These are phyloP conservation scores for Sugiyamaella americana DNA, from an alignment of 805 yeast species.

Conservation along the genomic window DNA sequence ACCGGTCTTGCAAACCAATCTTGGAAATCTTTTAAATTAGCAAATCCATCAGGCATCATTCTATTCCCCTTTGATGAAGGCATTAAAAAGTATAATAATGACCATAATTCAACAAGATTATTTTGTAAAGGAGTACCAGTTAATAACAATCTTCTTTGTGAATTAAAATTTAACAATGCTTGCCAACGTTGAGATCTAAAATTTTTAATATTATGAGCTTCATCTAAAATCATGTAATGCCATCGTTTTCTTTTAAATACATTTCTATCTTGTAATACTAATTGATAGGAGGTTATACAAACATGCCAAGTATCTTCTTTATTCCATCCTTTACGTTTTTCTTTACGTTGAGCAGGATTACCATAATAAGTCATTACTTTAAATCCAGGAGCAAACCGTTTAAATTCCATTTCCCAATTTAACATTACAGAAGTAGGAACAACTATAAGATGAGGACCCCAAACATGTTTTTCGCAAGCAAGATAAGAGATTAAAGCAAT, in stretches of 20 bases:
- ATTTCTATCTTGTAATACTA: constrained; percentile 95
- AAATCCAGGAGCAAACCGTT: constrained; percentile 96
- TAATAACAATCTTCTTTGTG: constrained; percentile 75
- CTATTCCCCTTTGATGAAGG: constrained; percentile 64
- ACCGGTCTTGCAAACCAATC: constrained; percentile 99
- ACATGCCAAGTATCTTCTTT: constrained; percentile 93
- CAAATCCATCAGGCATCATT: constrained; percentile 88
- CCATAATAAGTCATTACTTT: constrained; percentile 95
- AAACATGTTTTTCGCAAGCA: constrained; percentile 86
- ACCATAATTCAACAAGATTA: constrained; percentile 93
- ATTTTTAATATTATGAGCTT: constrained; percentile 96
- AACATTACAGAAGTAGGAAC: constrained; percentile 97
- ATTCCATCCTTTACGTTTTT: constrained; percentile 96
- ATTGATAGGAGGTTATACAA: constrained; percentile 93
- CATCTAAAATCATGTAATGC: constrained; percentile 93
- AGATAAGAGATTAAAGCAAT: constrained; percentile 78
- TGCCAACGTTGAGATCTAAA: constrained; percentile 97
- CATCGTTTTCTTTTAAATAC: constrained; percentile 87
- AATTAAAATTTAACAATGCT: constrained; percentile 86
- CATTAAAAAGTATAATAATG: constrained; percentile 89
- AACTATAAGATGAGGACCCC: constrained; percentile 98
- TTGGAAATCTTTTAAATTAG: constrained; percentile 90
- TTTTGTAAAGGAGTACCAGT: constrained; percentile 98
- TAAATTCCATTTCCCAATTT: constrained; percentile 99
- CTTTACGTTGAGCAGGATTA: constrained; percentile 92